phyloP scores from a whole-genome alignment of 139 green algal species.

The Chlorella ohadii region DNA sequence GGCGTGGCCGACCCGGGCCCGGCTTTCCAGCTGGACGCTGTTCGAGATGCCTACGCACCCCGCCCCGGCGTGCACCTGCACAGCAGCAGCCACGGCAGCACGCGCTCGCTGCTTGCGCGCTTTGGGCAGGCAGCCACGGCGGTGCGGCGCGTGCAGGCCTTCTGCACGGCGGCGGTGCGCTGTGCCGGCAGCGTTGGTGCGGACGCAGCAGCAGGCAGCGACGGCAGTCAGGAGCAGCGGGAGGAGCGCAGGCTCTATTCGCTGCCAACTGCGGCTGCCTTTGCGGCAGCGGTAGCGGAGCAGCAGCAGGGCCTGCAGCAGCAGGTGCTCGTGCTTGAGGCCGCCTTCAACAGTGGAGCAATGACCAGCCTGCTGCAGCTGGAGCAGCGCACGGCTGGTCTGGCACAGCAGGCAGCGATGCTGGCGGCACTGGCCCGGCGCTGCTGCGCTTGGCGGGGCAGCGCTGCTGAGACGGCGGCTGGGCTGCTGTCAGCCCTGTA shows the following conservation, averaged over 20 bases:
- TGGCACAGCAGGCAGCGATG: constrained; percentile 20
- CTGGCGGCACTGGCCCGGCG: not conserved
- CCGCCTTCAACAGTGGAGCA: not conserved
- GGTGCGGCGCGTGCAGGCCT: constrained; percentile 23
- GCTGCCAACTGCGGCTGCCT: constrained; percentile 45
- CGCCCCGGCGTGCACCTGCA: constrained; percentile 28
- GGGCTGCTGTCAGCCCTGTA: constrained; percentile 41
- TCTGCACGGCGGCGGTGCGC: constrained; percentile 1
- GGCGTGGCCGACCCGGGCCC: constrained; percentile 28
- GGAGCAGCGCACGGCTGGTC: constrained; percentile 3
- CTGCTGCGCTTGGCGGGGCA: constrained; percentile 33
- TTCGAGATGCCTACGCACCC: not conserved
- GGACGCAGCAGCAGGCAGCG: not conserved
- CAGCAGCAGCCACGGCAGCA: not conserved
- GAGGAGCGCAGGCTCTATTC: not conserved
- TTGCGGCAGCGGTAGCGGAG: constrained; percentile 39
- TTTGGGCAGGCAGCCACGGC: not conserved
- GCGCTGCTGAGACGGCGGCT: constrained; percentile 26
- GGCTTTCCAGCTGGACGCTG: constrained; percentile 33
- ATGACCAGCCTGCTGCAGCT: constrained; percentile 31
- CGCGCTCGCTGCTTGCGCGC: constrained; percentile 14
- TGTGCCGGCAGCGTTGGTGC: not conserved
- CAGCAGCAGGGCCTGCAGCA: constrained; percentile 29
- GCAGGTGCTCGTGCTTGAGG: constrained; percentile 43
- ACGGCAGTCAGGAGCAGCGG: not conserved